phyloP scores from a whole-genome alignment of 257 asterid species.

The Jasminum sambac region DNA sequence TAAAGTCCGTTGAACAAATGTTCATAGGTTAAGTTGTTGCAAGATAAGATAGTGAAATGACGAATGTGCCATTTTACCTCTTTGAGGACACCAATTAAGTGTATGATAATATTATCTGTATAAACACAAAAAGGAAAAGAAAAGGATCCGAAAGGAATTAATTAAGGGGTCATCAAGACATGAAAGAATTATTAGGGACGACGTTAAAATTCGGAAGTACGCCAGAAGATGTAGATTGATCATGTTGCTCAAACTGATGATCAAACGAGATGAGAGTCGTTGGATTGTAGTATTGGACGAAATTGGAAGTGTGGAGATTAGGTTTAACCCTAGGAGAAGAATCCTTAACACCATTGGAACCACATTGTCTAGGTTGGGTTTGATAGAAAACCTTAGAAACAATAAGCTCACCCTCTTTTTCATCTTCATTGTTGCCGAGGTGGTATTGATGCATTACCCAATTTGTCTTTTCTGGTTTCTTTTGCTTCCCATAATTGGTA shows the following conservation, averaged over 20 bases:
- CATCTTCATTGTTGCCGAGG: conserved; percentile 50
- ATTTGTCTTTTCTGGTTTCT: conserved; percentile 47
- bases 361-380: conserved; percentile 51
- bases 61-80: background rate
- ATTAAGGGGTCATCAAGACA: conserved; percentile 11
- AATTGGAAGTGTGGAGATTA: conserved; percentile 17
- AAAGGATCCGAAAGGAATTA: background rate
- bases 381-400: conserved; percentile 51
- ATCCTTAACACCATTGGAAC: conserved; percentile 24
- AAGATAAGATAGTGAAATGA: background rate
- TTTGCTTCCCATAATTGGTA: conserved; percentile 47
- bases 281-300: conserved; percentile 32
- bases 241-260: conserved; percentile 26
- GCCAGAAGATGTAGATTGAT: conserved; percentile 22
- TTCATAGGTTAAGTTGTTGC: background rate
- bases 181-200: conserved; percentile 23
- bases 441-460: conserved; percentile 61
- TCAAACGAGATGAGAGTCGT: conserved; percentile 40
- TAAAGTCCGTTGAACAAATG: background rate
- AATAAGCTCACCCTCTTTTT: conserved; percentile 47
- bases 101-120: background rate
- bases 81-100: background rate
- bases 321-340: conserved; percentile 19
- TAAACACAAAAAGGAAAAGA: conserved; percentile 7
- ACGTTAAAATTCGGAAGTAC: conserved; percentile 22